A percentile compares a stretch with the other conserved stretches of the same genome.
phyloP scores from a whole-genome alignment of 306 rosid genomes.

The Quillaja saponaria region DNA sequence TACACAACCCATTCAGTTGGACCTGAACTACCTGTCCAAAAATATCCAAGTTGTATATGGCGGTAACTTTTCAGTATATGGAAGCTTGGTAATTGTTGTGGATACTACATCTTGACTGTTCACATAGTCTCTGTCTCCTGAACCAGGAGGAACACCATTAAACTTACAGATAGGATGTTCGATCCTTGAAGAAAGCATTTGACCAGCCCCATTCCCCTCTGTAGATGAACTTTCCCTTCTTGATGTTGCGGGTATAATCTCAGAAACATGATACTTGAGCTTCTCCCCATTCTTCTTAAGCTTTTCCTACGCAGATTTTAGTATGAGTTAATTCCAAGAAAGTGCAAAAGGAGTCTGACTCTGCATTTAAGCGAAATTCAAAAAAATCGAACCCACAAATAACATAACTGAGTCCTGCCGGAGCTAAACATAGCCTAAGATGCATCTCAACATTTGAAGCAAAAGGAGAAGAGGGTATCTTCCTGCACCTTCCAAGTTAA shows the following conservation, averaged over 20 bases:
- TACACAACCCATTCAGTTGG: background rate
- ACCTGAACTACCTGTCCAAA: conserved; percentile 66
- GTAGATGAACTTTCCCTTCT: conserved; percentile 27
- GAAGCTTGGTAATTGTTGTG: conserved; percentile 61
- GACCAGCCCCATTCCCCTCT: conserved; percentile 37
- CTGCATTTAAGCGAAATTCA: background rate
- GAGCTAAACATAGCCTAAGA: background rate
- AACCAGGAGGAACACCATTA: conserved; percentile 53
- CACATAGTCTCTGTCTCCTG: conserved; percentile 60
- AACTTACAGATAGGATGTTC: conserved; percentile 62
- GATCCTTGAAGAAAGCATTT: conserved; percentile 64
- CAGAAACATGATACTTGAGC: conserved; percentile 49
- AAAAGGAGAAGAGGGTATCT: conserved; percentile 10
- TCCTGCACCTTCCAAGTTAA: conserved; percentile 7
- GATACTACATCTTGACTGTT: conserved; percentile 49
- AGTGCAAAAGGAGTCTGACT: conserved; percentile 22
- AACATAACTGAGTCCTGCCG: background rate
- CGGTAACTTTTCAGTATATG: conserved; percentile 62
- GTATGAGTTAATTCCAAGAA: conserved; percentile 20
- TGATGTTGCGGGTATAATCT: conserved; percentile 41
- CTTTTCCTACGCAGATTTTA: conserved; percentile 58
- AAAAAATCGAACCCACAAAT: background rate
- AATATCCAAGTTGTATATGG: conserved; percentile 93
- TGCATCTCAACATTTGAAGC: conserved; percentile 14
- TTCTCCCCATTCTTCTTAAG: conserved; percentile 62